A percentile compares a stretch with the other conserved stretches of the same genome.
phyloP scores from a whole-genome alignment of 768 basidiomycete genomes.

The Candolleomyces aberdarensis region DNA sequence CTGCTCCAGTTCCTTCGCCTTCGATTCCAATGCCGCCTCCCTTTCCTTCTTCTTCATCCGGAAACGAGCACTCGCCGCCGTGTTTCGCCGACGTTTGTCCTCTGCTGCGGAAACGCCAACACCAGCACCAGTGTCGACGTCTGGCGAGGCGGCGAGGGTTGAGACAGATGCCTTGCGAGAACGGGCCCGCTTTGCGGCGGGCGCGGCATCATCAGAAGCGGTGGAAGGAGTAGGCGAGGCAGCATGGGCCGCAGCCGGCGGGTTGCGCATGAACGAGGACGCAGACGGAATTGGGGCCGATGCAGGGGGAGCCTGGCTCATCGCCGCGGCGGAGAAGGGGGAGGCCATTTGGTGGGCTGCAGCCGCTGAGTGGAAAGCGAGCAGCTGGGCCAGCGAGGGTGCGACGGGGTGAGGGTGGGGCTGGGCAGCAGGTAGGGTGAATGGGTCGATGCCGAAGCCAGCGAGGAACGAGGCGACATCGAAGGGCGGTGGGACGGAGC shows the following conservation, averaged over 20 bases:
- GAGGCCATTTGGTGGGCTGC: constrained; percentile 21
- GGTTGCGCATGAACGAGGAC: constrained; percentile 5
- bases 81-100: constrained; percentile 93
- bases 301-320: constrained; percentile 15
- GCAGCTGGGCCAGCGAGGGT: constrained; percentile 68
- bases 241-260: constrained; percentile 9
- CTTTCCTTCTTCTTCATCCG: constrained; percentile 95
- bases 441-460: constrained; percentile 42
- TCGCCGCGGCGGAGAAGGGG: constrained; percentile 6
- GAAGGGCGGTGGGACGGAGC: constrained; percentile 32
- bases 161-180: constrained; percentile 48
- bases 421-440: constrained; percentile 26
- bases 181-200: constrained; percentile 53
- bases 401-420: constrained; percentile 29
- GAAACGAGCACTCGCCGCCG: constrained; percentile 91
- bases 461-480: constrained; percentile 38
- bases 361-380: constrained; percentile 49
- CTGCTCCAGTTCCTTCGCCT: constrained; percentile 79
- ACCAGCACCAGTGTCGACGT: constrained; percentile 18
- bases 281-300: not conserved
- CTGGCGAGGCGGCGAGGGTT: constrained; percentile 26
- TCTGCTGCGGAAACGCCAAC: constrained; percentile 55
- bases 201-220: constrained; percentile 30
- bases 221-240: constrained; percentile 14
- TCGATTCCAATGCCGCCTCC: constrained; percentile 83